Conservation (phyloP, 192 early-diverging fungal species). For the Entomortierella lignicola region DNA sequence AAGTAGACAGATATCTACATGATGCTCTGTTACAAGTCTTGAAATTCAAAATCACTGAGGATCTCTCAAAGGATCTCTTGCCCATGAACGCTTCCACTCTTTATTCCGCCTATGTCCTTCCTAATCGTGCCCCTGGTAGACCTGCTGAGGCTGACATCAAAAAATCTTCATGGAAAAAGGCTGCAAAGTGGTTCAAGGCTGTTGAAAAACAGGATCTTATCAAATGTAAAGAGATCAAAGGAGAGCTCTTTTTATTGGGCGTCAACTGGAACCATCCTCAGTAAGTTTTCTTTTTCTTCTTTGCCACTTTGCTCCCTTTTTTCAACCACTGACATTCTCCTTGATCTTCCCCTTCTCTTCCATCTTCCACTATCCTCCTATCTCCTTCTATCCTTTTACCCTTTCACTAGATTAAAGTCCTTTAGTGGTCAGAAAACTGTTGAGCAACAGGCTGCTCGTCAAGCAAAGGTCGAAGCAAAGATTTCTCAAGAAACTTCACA, state of each 20-base stretch:
- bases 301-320: no score
- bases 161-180: conserved; percentile 87
- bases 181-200: conserved; percentile 88
- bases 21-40: conserved; percentile 76
- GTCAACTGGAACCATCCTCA: conserved; percentile 72
- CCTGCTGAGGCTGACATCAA: conserved; percentile 80
- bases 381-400: background rate
- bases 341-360: no score
- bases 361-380: no score
- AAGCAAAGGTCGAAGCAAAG: conserved; percentile 36
- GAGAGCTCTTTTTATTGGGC: conserved; percentile 68
- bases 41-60: conserved; percentile 70
- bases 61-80: conserved; percentile 64
- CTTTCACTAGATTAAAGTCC: conserved; percentile 18
- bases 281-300: conserved; percentile 39
- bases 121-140: conserved; percentile 66
- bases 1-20: conserved; percentile 83
- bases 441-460: conserved; percentile 34
- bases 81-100: conserved; percentile 82
- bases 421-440: conserved; percentile 49
- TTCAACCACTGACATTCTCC: no score
- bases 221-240: conserved; percentile 83
- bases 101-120: conserved; percentile 81
- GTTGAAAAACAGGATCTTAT: conserved; percentile 88
- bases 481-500: conserved; percentile 8